Base-by-base conservation (phyloP, 352 stramenopile species). In the Thalassiosira ordinaria region DNA sequence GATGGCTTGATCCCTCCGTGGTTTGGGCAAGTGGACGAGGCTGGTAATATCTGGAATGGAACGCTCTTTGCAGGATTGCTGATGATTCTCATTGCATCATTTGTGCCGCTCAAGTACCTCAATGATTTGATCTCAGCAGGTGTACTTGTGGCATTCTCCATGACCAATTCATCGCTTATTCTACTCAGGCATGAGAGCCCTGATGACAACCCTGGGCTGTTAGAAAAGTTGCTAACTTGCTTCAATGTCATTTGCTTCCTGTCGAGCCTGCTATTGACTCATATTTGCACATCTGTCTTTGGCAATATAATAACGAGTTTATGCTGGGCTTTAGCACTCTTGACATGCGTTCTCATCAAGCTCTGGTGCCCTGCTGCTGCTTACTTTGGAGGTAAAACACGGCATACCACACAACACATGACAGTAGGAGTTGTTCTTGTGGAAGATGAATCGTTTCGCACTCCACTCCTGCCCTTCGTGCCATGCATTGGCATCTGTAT, bases 1-100 rank as follows among this genome's bases (percentile, higher is more conserved):
- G 96, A 98, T 83, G 96, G 96, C 2, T 80, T 98, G 7, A 89
- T 98, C 70, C 96, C 96, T 14, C 67, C 83, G 18, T 93, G 98
- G 47, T 98, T 98, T 85, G 78, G 47, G 5, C 24, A 76, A 44
- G 60, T 87, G 22, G 78, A 88, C 52, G 55, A 56, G 13, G 55
- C 75, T 22, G 85, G 81, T 26, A 88, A 88, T 57, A 47, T 91
- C 8, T 59, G 61, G 13, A 64, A 61, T 47, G 82, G 76, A n/a
- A 88, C 78, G 20, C 35, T 79, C 3, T 74, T 92, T 62, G 74
- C 72, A 27, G 86, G 86, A 1, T 56, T 67, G 7, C 18, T 83
- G 9, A 91, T 91, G 80, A 85, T 78, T 14, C 37, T 84, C 11
- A 70, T 91, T 27, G 82, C 88, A 14, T 84, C 85, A 1, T 74